Conservation (phyloP, 2,329 filamentous ascomycete species). For the Claviceps fusiformis region DNA sequence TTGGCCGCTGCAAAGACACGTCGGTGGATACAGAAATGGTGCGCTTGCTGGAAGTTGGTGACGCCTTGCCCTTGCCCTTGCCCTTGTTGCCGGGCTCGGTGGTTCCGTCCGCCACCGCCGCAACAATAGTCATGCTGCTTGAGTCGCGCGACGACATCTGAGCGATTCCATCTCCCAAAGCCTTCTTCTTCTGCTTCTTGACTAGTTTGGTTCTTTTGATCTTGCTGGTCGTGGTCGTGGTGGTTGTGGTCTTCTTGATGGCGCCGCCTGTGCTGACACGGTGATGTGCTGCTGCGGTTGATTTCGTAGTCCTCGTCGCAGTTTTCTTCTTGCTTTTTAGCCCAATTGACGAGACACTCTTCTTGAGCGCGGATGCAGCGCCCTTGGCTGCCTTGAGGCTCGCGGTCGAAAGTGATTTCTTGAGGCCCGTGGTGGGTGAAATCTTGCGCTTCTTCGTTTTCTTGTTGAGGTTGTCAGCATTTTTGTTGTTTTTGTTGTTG, state of each 20-base stretch:
- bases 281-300: slow-evolving; percentile 10
- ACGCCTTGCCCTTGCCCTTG: slow-evolving; percentile 1
- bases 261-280: slow-evolving; percentile 13
- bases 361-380: slow-evolving; percentile 24
- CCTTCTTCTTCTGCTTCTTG: slow-evolving; percentile 9
- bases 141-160: slow-evolving; percentile 6
- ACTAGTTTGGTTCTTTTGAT: slow-evolving; percentile 8
- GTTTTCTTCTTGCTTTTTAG: slow-evolving; percentile 11
- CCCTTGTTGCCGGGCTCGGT: background rate
- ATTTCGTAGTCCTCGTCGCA: background rate
- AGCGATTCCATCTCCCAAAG: slow-evolving; percentile 3
- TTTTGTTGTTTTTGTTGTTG: background rate
- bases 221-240: background rate
- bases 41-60: background rate
- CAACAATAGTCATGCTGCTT: slow-evolving; percentile 11
- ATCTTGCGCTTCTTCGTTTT: slow-evolving; percentile 36
- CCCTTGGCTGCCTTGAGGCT: slow-evolving; percentile 23
- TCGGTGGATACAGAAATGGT: background rate
- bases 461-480: slow-evolving; percentile 15
- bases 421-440: slow-evolving; percentile 19
- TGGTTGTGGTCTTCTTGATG: slow-evolving; percentile 14
- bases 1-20: background rate
- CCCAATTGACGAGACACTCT: slow-evolving; percentile 13
- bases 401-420: slow-evolving; percentile 20
- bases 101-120: slow-evolving; percentile 3